Evolutionary conservation across 2,329 filamentous ascomycete species (phyloP).

Genomic region (Aspergillus clavatus): DNA sequence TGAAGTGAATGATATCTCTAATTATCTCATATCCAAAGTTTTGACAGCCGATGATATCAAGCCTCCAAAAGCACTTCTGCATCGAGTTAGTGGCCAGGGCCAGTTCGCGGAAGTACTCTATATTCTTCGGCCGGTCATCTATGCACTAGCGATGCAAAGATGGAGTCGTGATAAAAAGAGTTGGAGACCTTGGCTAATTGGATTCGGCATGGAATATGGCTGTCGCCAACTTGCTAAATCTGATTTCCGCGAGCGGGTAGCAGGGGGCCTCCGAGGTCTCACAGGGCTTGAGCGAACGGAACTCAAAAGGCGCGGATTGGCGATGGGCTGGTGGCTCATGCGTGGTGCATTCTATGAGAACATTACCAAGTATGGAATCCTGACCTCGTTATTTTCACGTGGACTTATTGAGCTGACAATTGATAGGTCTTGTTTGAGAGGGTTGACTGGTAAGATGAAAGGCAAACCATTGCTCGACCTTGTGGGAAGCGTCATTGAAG

Average conservation of each 20-base stretch:
- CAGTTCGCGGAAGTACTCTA: constrained; percentile 86
- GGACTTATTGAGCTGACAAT: constrained; percentile 20
- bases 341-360: constrained; percentile 95
- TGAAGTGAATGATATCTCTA: constrained; percentile 72
- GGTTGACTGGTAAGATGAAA: constrained; percentile 65
- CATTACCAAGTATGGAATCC: constrained; percentile 60
- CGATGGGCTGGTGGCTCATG: constrained; percentile 93
- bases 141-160: constrained; percentile 75
- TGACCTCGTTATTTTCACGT: not conserved
- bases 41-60: constrained; percentile 96
- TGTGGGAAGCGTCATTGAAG: constrained; percentile 79
- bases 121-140: constrained; percentile 81
- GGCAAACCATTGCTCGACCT: constrained; percentile 72
- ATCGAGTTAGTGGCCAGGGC: constrained; percentile 65
- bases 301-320: constrained; percentile 81
- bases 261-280: constrained; percentile 68
- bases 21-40: constrained; percentile 83
- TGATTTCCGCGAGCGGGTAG: constrained; percentile 57
- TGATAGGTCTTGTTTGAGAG: constrained; percentile 57
- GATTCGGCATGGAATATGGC: constrained; percentile 77
- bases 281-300: constrained; percentile 88
- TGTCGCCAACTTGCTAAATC: constrained; percentile 77
- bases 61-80: constrained; percentile 79
- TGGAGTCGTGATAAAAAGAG: constrained; percentile 67
- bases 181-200: constrained; percentile 90